phyloP scores from a whole-genome alignment of 116 monocot genomes.

The Thalassia testudinum region DNA sequence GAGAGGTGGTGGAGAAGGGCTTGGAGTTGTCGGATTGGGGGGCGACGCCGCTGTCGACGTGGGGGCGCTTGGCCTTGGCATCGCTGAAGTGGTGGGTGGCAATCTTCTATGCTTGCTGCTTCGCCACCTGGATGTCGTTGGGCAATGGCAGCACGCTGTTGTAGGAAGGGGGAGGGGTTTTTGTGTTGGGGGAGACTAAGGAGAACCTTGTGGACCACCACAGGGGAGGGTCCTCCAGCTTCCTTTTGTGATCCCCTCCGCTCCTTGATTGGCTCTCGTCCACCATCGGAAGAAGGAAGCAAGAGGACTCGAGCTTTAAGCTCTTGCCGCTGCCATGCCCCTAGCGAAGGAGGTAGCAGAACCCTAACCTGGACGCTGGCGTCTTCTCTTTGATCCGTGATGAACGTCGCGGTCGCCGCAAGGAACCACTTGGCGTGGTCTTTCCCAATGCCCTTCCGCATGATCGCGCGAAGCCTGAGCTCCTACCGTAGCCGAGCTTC shows the following conservation, averaged over 20 bases:
- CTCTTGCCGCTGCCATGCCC: too few species aligned
- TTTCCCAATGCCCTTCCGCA: too few species aligned
- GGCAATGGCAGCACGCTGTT: constrained; percentile 62
- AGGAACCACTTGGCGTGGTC: too few species aligned
- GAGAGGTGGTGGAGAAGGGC: too few species aligned
- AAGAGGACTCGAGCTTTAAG: too few species aligned
- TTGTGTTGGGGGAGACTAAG: constrained; percentile 4
- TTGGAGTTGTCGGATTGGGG: constrained; percentile 8
- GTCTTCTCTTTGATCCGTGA: too few species aligned
- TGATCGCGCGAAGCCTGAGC: too few species aligned
- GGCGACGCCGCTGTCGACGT: constrained; percentile 27
- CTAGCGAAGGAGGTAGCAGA: too few species aligned
- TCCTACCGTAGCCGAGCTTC: too few species aligned
- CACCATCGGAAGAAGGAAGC: too few species aligned
- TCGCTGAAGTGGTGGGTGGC: constrained; percentile 60
- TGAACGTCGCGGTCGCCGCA: too few species aligned
- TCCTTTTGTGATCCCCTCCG: constrained; percentile 65
- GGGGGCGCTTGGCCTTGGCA: constrained; percentile 82
- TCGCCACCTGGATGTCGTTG: constrained; percentile 70
- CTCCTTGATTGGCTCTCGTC: constrained; percentile 39
- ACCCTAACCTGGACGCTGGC: too few species aligned
- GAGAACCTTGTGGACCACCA: constrained; percentile 43
- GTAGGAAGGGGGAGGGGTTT: constrained; percentile 28
- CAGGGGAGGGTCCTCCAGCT: constrained; percentile 38
- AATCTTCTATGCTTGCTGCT: constrained; percentile 80